Conservation (phyloP, 192 early-diverging fungal species). For the Backusella parvicylindrica region DNA sequence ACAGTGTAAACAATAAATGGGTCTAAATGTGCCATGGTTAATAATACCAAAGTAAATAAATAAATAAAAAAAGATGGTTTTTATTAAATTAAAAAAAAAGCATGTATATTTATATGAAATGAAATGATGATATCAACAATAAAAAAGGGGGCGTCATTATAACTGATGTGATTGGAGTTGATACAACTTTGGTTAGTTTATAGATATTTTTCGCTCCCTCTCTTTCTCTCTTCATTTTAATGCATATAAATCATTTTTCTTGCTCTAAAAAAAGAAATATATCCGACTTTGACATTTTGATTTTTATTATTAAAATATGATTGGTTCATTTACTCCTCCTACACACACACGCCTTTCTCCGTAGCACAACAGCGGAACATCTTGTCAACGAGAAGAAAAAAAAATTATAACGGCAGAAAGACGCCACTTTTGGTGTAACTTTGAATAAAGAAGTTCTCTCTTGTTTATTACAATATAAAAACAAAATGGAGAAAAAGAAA, state of each 20-base stretch:
- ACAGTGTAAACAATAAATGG: slow-evolving; percentile 10
- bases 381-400: neutral
- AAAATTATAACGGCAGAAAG: neutral
- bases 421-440: neutral
- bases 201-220: no score
- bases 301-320: neutral
- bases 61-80: neutral
- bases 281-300: neutral
- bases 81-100: neutral
- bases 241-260: neutral
- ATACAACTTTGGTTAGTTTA: neutral
- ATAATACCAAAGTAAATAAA: neutral
- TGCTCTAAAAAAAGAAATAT: neutral
- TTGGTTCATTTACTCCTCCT: neutral
- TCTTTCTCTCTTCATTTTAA: neutral
- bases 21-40: slow-evolving; percentile 1
- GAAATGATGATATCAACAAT: neutral
- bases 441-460: no score
- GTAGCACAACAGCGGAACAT: neutral
- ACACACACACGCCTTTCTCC: neutral
- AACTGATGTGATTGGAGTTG: neutral
- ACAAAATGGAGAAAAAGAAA: neutral
- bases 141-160: no score
- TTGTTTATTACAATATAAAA: no score
- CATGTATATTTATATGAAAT: neutral